Conservation (phyloP, 2,329 filamentous ascomycete genomes). For the Nemania sp. region DNA sequence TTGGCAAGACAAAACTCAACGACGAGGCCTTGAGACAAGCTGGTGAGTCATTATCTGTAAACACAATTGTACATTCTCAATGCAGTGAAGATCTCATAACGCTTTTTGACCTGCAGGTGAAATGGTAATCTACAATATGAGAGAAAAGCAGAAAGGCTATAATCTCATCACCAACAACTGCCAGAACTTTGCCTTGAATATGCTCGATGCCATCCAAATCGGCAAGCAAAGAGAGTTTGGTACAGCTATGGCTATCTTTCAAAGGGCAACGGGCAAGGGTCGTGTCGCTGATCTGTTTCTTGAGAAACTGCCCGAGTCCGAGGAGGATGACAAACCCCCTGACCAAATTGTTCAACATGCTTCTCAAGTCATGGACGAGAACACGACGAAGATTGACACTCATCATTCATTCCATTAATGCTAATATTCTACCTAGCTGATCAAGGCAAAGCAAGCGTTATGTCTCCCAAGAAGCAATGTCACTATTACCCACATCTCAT, state of each 20-base stretch:
- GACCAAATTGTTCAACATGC: conserved; percentile 21
- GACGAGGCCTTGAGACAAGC: conserved; percentile 27
- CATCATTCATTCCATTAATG: conserved; percentile 11
- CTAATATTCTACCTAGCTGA: no score
- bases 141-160: conserved; percentile 25
- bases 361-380: conserved; percentile 26
- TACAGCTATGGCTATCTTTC: conserved; percentile 25
- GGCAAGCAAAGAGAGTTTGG: conserved; percentile 26
- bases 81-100: conserved; percentile 1
- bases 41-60: conserved; percentile 15
- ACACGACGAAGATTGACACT: conserved; percentile 27
- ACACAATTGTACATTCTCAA: not conserved
- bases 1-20: conserved; percentile 27
- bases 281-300: conserved; percentile 24
- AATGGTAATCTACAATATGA: conserved; percentile 30
- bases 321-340: conserved; percentile 20
- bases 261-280: conserved; percentile 25
- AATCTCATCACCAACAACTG: conserved; percentile 30
- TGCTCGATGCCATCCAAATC: conserved; percentile 27
- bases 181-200: conserved; percentile 29
- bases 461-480: not conserved
- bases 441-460: no score
- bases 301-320: conserved; percentile 17
- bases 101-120: conserved; percentile 17
- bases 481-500: not conserved